These are phyloP conservation scores for Tylopilus vinaceipallidus DNA, from an alignment of 768 basidiomycete genomes.

Conservation along the genomic window DNA sequence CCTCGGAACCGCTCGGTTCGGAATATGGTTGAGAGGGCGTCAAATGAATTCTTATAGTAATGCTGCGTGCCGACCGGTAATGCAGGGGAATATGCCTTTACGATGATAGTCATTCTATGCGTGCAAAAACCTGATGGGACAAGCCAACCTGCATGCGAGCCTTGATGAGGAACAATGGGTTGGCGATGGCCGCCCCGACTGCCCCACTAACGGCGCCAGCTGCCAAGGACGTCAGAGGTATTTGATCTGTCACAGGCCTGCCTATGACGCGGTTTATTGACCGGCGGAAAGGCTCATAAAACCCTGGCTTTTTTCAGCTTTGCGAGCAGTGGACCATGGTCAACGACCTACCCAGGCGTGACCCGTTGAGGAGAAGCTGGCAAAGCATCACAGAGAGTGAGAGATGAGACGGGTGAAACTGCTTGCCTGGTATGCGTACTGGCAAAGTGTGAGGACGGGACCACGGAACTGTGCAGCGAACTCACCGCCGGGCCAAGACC, in stretches of 20 bases:
- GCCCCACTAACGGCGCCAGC: slow-evolving; percentile 91
- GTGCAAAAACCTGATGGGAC: background rate
- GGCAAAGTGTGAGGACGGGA: slow-evolving; percentile 9
- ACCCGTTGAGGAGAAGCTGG: slow-evolving; percentile 90
- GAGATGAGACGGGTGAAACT: background rate
- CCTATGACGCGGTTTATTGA: slow-evolving; percentile 70
- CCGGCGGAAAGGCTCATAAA: slow-evolving; percentile 90
- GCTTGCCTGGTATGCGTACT: slow-evolving; percentile 92
- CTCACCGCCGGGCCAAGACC: slow-evolving; percentile 87
- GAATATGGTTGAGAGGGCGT: slow-evolving; percentile 81
- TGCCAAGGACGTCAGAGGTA: slow-evolving; percentile 71
- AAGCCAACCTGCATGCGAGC: slow-evolving; percentile 86
- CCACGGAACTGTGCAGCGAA: background rate
- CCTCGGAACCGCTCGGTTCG: slow-evolving; percentile 76
- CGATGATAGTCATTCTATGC: background rate
- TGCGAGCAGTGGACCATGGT: background rate
- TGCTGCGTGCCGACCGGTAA: slow-evolving; percentile 95
- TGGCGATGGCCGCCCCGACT: slow-evolving; percentile 83
- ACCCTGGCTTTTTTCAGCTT: slow-evolving; percentile 52
- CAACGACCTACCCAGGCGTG: slow-evolving; percentile 66
- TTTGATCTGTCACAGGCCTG: slow-evolving; percentile 56
- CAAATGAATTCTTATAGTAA: slow-evolving; percentile 78
- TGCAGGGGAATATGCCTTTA: slow-evolving; percentile 88
- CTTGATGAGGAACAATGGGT: slow-evolving; percentile 93
- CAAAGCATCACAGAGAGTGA: slow-evolving; percentile 5